Evolutionary conservation across 768 basidiomycete genomes (phyloP).

Genomic region (Boletus sp.): DNA sequence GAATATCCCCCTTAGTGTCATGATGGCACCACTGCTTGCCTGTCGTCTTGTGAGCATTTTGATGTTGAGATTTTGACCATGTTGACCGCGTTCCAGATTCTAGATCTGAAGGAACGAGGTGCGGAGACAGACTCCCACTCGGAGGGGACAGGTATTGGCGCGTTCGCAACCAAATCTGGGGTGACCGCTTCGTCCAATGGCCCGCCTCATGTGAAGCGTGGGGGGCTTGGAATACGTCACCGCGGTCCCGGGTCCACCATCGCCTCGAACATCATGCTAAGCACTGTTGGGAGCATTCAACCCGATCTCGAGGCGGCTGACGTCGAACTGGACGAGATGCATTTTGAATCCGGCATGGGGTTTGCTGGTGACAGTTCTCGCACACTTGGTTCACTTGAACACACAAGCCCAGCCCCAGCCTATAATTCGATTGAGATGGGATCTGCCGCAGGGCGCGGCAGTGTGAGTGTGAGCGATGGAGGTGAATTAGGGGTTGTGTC

Average conservation of each 20-base stretch:
- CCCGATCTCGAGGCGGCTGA: slow-evolving; percentile 52
- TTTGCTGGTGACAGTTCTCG: slow-evolving; percentile 46
- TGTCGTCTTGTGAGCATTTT: slow-evolving; percentile 62
- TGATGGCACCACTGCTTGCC: slow-evolving; percentile 77
- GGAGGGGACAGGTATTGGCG: slow-evolving; percentile 65
- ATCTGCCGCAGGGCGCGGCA: slow-evolving; percentile 14
- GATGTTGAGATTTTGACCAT: background rate
- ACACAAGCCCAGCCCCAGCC: slow-evolving; percentile 52
- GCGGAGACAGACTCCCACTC: slow-evolving; percentile 77
- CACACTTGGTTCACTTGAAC: slow-evolving; percentile 30
- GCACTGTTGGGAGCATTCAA: slow-evolving; percentile 60
- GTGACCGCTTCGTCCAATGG: slow-evolving; percentile 27
- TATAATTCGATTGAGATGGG: slow-evolving; percentile 43
- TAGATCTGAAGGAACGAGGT: slow-evolving; percentile 79
- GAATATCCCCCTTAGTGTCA: slow-evolving; percentile 81
- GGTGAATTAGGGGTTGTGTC: slow-evolving; percentile 20
- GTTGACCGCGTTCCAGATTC: slow-evolving; percentile 49
- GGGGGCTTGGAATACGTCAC: slow-evolving; percentile 46
- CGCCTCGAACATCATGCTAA: slow-evolving; percentile 61
- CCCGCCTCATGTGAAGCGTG: slow-evolving; percentile 22
- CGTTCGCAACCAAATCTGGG: slow-evolving; percentile 64
- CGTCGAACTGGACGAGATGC: slow-evolving; percentile 55
- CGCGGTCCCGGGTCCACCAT: slow-evolving; percentile 52
- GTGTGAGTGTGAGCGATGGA: slow-evolving; percentile 22
- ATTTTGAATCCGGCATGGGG: slow-evolving; percentile 50